Percentiles rank a stretch among this genome's conserved stretches.
These are phyloP conservation scores for Schizothecium vesticola DNA, from an alignment of 495 filamentous ascomycete genomes.

Conservation along the genomic window DNA sequence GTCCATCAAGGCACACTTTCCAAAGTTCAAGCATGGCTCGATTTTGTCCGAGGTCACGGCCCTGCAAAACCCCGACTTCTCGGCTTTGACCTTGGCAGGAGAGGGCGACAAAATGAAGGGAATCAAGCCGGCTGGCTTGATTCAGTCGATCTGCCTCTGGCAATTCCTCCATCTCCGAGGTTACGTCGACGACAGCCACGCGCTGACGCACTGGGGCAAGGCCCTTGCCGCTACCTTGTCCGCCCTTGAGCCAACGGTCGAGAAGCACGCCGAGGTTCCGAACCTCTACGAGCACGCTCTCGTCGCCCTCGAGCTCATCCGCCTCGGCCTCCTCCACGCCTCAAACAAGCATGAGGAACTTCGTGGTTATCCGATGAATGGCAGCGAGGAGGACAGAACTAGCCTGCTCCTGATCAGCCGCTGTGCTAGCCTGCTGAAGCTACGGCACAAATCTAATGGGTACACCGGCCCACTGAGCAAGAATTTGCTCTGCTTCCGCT, in stretches of 20 bases:
- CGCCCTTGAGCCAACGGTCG: slow-evolving; percentile 54
- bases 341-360: slow-evolving; percentile 48
- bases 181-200: slow-evolving; percentile 75
- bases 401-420: slow-evolving; percentile 77
- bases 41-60: slow-evolving; percentile 53
- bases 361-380: slow-evolving; percentile 47
- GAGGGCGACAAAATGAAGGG: slow-evolving; percentile 43
- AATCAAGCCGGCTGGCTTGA: slow-evolving; percentile 59
- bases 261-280: slow-evolving; percentile 50
- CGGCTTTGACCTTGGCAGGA: slow-evolving; percentile 46
- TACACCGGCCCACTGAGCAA: slow-evolving; percentile 94
- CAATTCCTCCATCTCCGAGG: slow-evolving; percentile 83
- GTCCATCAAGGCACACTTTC: slow-evolving; percentile 41
- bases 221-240: slow-evolving; percentile 65
- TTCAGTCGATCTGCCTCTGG: slow-evolving; percentile 74
- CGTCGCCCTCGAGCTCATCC: slow-evolving; percentile 73
- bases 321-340: slow-evolving; percentile 69
- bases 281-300: slow-evolving; percentile 46
- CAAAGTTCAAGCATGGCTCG: slow-evolving; percentile 47
- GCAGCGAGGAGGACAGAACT: slow-evolving; percentile 51
- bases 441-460: slow-evolving; percentile 78
- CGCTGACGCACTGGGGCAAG: slow-evolving; percentile 77
- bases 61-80: slow-evolving; percentile 60
- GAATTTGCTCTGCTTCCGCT: slow-evolving; percentile 81
- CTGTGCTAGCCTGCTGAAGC: slow-evolving; percentile 72